Conservation (phyloP, 176 grass and related monocot genomes). For the Miscanthus lutarioriparius region DNA sequence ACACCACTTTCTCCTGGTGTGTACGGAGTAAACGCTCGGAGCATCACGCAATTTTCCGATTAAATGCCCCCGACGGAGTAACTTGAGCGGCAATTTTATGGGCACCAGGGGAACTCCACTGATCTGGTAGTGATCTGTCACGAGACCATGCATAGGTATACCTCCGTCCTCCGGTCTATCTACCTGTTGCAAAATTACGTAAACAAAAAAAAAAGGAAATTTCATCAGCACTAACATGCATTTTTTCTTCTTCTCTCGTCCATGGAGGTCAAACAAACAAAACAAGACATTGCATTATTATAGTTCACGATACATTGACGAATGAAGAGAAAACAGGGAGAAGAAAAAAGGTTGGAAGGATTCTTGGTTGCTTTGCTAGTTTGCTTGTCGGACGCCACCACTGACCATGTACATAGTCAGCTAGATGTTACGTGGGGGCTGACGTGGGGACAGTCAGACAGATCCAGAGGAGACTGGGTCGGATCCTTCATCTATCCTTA, state of each 20-base stretch:
- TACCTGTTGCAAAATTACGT: too few relatives aligned
- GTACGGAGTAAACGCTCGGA: too few relatives aligned
- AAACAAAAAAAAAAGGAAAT: too few relatives aligned
- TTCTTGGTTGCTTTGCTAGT: not conserved
- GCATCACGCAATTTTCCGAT: too few relatives aligned
- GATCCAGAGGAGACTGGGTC: not conserved
- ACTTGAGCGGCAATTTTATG: too few relatives aligned
- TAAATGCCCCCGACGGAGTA: too few relatives aligned
- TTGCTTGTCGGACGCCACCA: conserved; percentile 5
- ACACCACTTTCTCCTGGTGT: too few relatives aligned
- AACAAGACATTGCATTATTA: not conserved
- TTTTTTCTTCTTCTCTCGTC: not conserved
- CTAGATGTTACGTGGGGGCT: not conserved
- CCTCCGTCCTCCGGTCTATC: too few relatives aligned
- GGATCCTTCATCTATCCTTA: not conserved
- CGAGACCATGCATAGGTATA: too few relatives aligned
- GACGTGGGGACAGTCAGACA: not conserved
- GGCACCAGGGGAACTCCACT: too few relatives aligned
- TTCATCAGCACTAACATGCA: not conserved
- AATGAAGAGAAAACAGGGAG: not conserved
- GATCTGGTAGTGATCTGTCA: too few relatives aligned
- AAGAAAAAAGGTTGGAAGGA: not conserved
- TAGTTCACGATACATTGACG: not conserved
- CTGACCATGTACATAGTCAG: conserved; percentile 12
- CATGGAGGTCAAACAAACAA: not conserved